Conservation (phyloP, 148 eudicot genomes). For the Polygonum maritimum region DNA sequence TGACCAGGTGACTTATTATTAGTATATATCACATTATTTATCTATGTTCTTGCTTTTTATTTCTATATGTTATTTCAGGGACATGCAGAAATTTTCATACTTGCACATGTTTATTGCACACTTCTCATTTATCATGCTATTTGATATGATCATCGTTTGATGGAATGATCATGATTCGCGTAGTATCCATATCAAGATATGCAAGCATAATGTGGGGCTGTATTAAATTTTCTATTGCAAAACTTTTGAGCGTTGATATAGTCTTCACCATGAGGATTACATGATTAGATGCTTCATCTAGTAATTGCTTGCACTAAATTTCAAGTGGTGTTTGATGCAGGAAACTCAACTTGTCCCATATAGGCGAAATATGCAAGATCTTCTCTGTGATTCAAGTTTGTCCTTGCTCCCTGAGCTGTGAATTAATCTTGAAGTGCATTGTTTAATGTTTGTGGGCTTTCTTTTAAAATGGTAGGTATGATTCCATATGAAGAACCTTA, state of each 20-base stretch:
- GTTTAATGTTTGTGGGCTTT: neutral
- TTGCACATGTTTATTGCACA: neutral
- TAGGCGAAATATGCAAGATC: conserved; percentile 92
- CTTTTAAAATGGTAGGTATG: conserved; percentile 47
- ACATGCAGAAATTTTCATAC: neutral
- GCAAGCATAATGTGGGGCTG: neutral
- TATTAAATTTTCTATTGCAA: neutral
- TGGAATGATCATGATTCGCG: neutral
- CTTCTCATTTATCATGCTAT: neutral
- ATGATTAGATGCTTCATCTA: neutral
- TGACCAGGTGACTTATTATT: conserved; percentile 67
- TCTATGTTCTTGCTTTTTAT: neutral
- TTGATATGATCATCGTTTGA: neutral
- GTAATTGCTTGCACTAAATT: neutral
- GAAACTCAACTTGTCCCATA: conserved; percentile 91
- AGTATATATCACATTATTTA: neutral
- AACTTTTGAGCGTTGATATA: neutral
- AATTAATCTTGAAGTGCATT: neutral
- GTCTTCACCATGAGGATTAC: neutral
- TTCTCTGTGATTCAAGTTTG: conserved; percentile 93
- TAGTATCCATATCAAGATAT: neutral
- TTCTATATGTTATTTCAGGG: neutral
- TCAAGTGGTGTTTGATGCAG: conserved; percentile 27
- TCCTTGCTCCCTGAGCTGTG: conserved; percentile 1
- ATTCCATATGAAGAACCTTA: conserved; percentile 97